phyloP scores from a whole-genome alignment of 2,329 filamentous ascomycete species.

The Cladobotryum protrusum region DNA sequence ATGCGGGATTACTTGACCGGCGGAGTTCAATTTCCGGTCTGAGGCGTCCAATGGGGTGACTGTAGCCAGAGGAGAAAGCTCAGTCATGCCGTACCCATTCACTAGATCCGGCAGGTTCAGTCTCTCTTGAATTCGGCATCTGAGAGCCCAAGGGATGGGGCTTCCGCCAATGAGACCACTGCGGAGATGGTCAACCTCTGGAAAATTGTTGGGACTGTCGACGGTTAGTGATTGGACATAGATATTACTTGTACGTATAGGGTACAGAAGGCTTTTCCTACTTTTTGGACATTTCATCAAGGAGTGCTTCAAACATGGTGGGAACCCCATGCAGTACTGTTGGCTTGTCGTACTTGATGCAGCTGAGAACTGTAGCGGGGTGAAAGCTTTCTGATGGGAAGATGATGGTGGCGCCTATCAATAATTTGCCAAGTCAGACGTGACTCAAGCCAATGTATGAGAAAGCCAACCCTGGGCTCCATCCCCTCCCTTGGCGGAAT shows the following conservation, averaged over 20 bases:
- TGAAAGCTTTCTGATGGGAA: conserved; percentile 2
- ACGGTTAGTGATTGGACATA: not conserved
- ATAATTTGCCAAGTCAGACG: not conserved
- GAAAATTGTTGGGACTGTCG: not conserved
- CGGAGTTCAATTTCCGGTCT: not conserved
- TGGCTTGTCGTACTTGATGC: conserved; percentile 1
- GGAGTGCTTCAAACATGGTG: conserved; percentile 3
- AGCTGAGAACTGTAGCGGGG: not conserved
- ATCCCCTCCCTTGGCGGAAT: too few species aligned
- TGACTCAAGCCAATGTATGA: too few species aligned
- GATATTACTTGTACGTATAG: not conserved
- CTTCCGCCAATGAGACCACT: too few species aligned
- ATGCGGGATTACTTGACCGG: conserved; percentile 4
- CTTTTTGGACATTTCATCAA: not conserved
- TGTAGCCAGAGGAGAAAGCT: too few species aligned
- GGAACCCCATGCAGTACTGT: conserved; percentile 5
- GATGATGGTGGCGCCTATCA: conserved; percentile 1
- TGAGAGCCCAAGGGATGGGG: too few species aligned
- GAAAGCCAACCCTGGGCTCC: too few species aligned
- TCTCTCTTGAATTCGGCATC: too few species aligned
- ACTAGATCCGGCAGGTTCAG: too few species aligned
- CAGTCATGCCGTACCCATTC: too few species aligned
- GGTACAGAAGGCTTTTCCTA: not conserved
- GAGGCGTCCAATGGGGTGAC: too few species aligned
- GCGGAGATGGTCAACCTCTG: not conserved